Percentiles rank a stretch among this genome's conserved stretches.
Conservation (phyloP, 306 rosid species). For the Corylus heterophylla region DNA sequence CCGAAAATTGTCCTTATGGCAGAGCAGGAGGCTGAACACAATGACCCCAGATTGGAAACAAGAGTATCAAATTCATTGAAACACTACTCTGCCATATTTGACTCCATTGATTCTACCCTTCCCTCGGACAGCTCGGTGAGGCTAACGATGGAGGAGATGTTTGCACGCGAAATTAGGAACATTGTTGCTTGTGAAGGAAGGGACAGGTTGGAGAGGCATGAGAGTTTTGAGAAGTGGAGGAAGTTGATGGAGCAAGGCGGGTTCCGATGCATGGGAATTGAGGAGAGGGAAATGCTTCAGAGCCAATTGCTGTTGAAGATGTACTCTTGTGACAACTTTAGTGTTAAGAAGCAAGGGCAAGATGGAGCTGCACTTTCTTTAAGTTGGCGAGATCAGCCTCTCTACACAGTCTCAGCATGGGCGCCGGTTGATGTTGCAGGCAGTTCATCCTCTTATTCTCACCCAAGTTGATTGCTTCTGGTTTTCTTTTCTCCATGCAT, state of each 20-base stretch:
- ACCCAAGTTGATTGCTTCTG: slow-evolving; percentile 42
- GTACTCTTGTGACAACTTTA: slow-evolving; percentile 56
- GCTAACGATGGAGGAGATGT: slow-evolving; percentile 76
- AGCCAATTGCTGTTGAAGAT: slow-evolving; percentile 72
- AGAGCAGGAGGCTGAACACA: slow-evolving; percentile 90
- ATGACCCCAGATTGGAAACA: slow-evolving; percentile 53
- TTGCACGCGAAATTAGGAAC: slow-evolving; percentile 77
- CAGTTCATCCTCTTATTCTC: slow-evolving; percentile 66
- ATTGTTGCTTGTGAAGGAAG: slow-evolving; percentile 86
- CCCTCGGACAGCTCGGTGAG: slow-evolving; percentile 60
- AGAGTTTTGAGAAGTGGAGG: slow-evolving; percentile 76
- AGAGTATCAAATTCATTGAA: slow-evolving; percentile 70
- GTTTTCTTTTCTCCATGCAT: slow-evolving; percentile 25
- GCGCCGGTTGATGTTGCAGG: slow-evolving; percentile 62
- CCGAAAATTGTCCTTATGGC: slow-evolving; percentile 62
- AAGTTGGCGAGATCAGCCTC: slow-evolving; percentile 72
- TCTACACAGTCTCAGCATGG: slow-evolving; percentile 91
- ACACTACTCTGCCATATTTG: slow-evolving; percentile 80
- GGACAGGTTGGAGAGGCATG: slow-evolving; percentile 85
- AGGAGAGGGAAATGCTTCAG: slow-evolving; percentile 68
- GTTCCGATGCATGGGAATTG: slow-evolving; percentile 47
- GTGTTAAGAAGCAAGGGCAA: slow-evolving; percentile 51
- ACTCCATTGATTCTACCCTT: slow-evolving; percentile 58
- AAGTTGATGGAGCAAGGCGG: slow-evolving; percentile 81
- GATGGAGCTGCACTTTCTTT: slow-evolving; percentile 58